These are phyloP conservation scores for Boletus rufocinnamomeus DNA, from an alignment of 768 basidiomycete species.

Conservation along the genomic window DNA sequence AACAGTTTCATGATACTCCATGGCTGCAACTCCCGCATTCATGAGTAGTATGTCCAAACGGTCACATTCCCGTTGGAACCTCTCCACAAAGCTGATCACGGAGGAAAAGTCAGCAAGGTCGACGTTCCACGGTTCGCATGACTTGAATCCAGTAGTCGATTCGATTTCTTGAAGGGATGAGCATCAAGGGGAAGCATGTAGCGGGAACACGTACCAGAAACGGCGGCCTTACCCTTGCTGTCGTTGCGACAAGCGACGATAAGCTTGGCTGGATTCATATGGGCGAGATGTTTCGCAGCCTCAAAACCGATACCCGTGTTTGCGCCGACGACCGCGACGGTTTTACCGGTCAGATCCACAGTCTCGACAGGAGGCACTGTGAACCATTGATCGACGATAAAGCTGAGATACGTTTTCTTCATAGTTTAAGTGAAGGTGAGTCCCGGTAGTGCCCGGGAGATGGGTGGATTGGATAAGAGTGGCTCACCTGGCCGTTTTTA, in stretches of 20 bases:
- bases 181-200: fast-evolving
- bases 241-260: constrained; percentile 33
- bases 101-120: constrained; percentile 23
- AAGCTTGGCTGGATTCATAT: constrained; percentile 33
- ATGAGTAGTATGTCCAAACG: constrained; percentile 39
- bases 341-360: constrained; percentile 32
- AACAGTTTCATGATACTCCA: constrained; percentile 26
- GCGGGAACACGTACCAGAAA: constrained; percentile 18
- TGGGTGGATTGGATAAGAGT: background rate
- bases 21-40: constrained; percentile 38
- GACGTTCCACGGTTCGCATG: constrained; percentile 15
- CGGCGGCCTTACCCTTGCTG: constrained; percentile 24
- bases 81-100: constrained; percentile 13
- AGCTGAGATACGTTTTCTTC: constrained; percentile 12
- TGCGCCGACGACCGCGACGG: constrained; percentile 35
- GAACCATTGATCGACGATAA: constrained; percentile 22
- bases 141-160: constrained; percentile 29
- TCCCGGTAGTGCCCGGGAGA: background rate
- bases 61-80: constrained; percentile 7
- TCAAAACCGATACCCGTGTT: constrained; percentile 38
- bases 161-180: constrained; percentile 22
- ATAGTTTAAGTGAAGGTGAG: background rate
- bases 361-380: constrained; percentile 17
- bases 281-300: constrained; percentile 32
- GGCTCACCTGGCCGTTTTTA: background rate